Evolutionary conservation across 1,139 yeast genomes (phyloP).

Genomic region (Geotrichum klebahnii): DNA sequence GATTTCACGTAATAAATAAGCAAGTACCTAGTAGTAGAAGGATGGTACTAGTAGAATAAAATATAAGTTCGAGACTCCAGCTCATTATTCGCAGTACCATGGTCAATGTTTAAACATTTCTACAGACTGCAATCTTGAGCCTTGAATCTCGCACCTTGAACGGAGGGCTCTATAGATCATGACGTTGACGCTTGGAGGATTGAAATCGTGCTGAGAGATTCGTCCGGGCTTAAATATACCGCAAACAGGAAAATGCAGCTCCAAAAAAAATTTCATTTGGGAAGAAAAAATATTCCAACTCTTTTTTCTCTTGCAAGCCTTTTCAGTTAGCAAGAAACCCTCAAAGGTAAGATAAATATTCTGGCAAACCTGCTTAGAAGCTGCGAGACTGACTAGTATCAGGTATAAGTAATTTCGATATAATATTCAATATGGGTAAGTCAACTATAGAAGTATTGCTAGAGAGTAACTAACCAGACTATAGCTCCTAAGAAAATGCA

Average conservation of each 20-base stretch:
- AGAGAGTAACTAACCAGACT: not conserved
- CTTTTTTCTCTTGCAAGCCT: not conserved
- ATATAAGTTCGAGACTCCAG: too few relatives aligned
- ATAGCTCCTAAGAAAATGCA: slow-evolving; percentile 18
- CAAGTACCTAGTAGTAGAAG: too few relatives aligned
- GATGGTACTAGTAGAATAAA: too few relatives aligned
- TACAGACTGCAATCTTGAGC: too few relatives aligned
- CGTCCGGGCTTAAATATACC: not conserved
- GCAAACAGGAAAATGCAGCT: not conserved
- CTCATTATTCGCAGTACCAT: too few relatives aligned
- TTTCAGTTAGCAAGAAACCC: not conserved
- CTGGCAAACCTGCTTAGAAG: not conserved
- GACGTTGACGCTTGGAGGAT: too few relatives aligned
- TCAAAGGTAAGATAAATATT: not conserved
- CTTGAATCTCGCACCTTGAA: too few relatives aligned
- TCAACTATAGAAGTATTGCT: not conserved
- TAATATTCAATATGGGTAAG: slow-evolving; percentile 9
- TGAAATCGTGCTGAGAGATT: not conserved
- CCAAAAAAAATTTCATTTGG: not conserved
- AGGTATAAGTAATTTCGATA: not conserved
- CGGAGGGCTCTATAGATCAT: too few relatives aligned
- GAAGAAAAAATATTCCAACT: not conserved
- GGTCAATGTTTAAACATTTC: too few relatives aligned
- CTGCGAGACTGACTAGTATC: not conserved
- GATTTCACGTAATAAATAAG: too few relatives aligned